Evolutionary conservation across 345 rosid genomes (phyloP).

Genomic region (Dipteronia dyeriana): DNA sequence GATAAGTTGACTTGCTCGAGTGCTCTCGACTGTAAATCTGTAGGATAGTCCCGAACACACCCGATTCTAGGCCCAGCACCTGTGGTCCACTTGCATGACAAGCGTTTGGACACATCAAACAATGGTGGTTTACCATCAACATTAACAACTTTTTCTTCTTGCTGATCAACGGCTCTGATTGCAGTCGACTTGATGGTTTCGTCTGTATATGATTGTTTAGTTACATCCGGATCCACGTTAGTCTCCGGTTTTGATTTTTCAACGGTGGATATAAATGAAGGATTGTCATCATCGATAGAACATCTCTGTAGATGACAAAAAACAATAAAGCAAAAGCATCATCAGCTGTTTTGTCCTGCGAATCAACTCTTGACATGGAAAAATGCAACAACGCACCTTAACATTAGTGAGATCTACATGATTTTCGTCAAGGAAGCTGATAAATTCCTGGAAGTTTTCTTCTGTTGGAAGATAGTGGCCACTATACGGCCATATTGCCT

Average conservation of each 20-base stretch:
- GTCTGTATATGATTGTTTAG: constrained; percentile 12
- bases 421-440: constrained; percentile 63
- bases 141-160: constrained; percentile 13
- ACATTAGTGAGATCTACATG: constrained; percentile 75
- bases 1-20: constrained; percentile 85
- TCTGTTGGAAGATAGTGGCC: constrained; percentile 97
- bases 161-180: constrained; percentile 10
- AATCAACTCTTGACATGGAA: no score
- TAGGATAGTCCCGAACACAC: constrained; percentile 85
- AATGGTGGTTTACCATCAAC: constrained; percentile 3
- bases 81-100: constrained; percentile 71
- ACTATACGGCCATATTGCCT: constrained; percentile 97
- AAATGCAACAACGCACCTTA: constrained; percentile 48
- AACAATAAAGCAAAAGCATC: constrained; percentile 11
- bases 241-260: constrained; percentile 28
- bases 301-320: constrained; percentile 44
- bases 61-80: constrained; percentile 87
- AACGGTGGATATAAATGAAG: constrained; percentile 16
- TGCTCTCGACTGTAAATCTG: constrained; percentile 62
- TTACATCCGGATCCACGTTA: constrained; percentile 4
- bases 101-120: constrained; percentile 31
- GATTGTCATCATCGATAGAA: constrained; percentile 68
- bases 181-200: constrained; percentile 3
- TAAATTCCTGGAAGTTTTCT: constrained; percentile 82
- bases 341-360: no score